Base-by-base conservation (phyloP, 2,329 filamentous ascomycete species). In the Aspergillus pseudoterreus region DNA sequence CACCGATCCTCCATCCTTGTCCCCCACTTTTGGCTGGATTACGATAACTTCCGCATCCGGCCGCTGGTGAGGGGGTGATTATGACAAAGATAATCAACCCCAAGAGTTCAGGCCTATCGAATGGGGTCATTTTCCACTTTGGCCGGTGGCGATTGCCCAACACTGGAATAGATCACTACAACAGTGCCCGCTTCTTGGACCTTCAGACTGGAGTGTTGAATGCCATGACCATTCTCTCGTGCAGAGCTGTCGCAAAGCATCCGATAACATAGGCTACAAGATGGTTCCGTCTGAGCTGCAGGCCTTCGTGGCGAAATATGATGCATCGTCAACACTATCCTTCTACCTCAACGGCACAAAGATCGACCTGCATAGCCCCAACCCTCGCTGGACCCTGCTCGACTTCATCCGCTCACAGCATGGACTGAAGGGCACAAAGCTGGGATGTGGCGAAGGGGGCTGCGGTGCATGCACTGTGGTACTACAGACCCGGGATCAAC, bases 381-480 rank as follows among this genome's bases (percentile, higher is more conserved):
- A 95, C 64, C 91, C 91, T 0, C 90, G 95, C 66, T 80, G 90
- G 50, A 95, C 91, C 0, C 78, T 95, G 21, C 78, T 96, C 2
- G 90, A 95, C 66, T 96, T 58, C 12, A 55, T 58, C 35, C 54
- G 56, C 52, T 90, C 90, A 19, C 88, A 95, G 36, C 54, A 62
- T 66, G 90, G 90, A 1, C 76, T 95, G 55, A 95, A 90, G 4
- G 91, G 91, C 5, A 95, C 91, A 9, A 96, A 96, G 70, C 78
- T 95, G 21, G 56, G 56, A 4, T 57, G 56, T 42, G 88, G 88
- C 45, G 90, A 96, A 74, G 90, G 90, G 49, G 90, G 90, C 1
- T 96, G 90, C 63, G 90, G 90, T 60, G 91, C 91, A 53, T 96
- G 90, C 66, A 96, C 90, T 32, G 89, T 96, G 15, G 91, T 79